Percentiles rank a stretch among this genome's conserved stretches.
These are phyloP conservation scores for Blastosporella zonata DNA, from an alignment of 1,284 basidiomycete genomes.

Conservation along the genomic window DNA sequence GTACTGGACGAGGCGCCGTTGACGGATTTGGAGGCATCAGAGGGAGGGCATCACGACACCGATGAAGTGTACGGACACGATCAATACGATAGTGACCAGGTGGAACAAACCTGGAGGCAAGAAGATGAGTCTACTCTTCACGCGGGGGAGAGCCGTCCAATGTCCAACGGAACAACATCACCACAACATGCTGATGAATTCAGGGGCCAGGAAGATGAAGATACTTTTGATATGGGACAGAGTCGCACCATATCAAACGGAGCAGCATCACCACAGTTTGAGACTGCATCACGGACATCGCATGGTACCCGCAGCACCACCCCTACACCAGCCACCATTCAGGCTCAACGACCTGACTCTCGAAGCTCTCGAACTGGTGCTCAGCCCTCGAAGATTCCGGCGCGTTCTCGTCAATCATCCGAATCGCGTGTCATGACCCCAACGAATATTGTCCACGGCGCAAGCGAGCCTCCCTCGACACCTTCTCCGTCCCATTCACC, in stretches of 20 bases:
- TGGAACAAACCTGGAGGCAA: background rate
- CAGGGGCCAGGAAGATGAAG: constrained; percentile 18
- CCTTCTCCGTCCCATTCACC: constrained; percentile 25
- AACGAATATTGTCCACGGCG: constrained; percentile 23
- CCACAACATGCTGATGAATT: too few relatives aligned
- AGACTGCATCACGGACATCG: constrained; percentile 16
- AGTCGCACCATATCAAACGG: constrained; percentile 15
- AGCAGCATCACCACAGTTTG: constrained; percentile 23
- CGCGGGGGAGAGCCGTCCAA: too few relatives aligned
- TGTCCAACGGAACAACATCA: too few relatives aligned
- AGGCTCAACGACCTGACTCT: constrained; percentile 22
- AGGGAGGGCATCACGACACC: constrained; percentile 8
- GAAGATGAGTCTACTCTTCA: too few relatives aligned
- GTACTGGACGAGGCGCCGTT: constrained; percentile 70
- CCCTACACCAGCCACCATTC: constrained; percentile 29
- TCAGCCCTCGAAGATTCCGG: constrained; percentile 35
- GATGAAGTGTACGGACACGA: constrained; percentile 31
- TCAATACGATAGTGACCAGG: background rate
- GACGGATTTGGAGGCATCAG: constrained; percentile 59
- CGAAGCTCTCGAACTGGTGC: constrained; percentile 21
- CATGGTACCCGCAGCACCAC: constrained; percentile 32
- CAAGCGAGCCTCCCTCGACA: constrained; percentile 29
- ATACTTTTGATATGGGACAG: constrained; percentile 26
- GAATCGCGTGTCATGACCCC: constrained; percentile 33
- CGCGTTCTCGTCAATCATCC: constrained; percentile 33